Base-by-base conservation (phyloP, 2,329 filamentous ascomycete genomes). In the Paraconiothyrium sp. region DNA sequence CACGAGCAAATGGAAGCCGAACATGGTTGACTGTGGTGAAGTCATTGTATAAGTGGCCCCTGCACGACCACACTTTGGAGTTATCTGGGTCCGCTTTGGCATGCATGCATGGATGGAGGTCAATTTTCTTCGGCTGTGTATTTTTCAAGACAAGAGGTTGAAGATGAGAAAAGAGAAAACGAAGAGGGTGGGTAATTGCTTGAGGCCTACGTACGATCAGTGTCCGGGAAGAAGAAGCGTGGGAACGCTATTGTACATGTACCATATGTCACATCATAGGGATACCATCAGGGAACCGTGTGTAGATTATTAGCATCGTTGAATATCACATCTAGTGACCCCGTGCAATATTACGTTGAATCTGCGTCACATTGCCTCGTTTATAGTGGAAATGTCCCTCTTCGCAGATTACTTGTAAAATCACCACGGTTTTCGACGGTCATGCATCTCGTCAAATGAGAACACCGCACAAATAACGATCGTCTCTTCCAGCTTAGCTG, bases 1-100 rank as follows among this genome's bases (percentile, higher is more conserved):
- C 51, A 69, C 71, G 32, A 79, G 72, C 60, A 72, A 72, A 30
- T 88, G 85, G 83, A 83, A 80, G 71, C 82, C 85, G n/a, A 83
- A 85, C 61, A 80, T 85, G 75, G 78, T 88, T 58, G 86, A 88
- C 75, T 78, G 82, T 54, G 86, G 86, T 14, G 86, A 88, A 75
- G 81, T 88, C 59, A 78, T 88, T 68, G 76, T 78, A 48, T 80
- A 78, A 71, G 63, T 68, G 59, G 24, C 66, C 35, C 16, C 49
- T 34, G 34, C 37, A 50, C 58, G 58, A 68, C 62, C 54, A 64
- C 64, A 63, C 65, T 72, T 70, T 62, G 63, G 65, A 63, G 67
- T 67, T 61, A 34, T 64, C 30, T 54, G 57, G 57, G 56, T 43
- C 46, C 57, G 39, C 41, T 39, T 60, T 57, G 56, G 47, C 50